Percentiles rank a stretch among this genome's conserved stretches.
Evolutionary conservation across 1,284 basidiomycete species (phyloP).

Genomic region (Cutaneotrichosporon cavernicola): DNA sequence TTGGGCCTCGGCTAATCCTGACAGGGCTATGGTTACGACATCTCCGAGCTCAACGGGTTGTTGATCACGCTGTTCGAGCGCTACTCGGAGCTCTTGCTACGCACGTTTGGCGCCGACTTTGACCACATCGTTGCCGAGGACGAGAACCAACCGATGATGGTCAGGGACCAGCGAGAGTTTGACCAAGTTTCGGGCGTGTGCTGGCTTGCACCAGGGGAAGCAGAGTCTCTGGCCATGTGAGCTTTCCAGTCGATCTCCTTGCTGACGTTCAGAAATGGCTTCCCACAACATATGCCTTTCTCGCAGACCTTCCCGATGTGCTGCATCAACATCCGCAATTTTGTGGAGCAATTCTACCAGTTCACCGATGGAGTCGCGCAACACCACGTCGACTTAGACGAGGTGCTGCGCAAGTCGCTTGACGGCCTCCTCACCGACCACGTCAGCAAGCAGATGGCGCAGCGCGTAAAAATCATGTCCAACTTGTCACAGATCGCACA

Average conservation of each 20-base stretch:
- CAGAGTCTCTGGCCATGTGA: slow-evolving; percentile 64
- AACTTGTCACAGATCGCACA: slow-evolving; percentile 93
- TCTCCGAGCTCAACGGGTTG: slow-evolving; percentile 76
- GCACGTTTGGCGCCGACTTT: slow-evolving; percentile 78
- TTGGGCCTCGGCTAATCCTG: slow-evolving; percentile 13
- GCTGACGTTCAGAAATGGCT: slow-evolving; percentile 59
- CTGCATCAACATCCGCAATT: slow-evolving; percentile 91
- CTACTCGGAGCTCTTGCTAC: slow-evolving; percentile 79
- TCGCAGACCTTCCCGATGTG: slow-evolving; percentile 92
- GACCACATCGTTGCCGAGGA: slow-evolving; percentile 81
- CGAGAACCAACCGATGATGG: slow-evolving; percentile 87
- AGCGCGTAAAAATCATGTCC: slow-evolving; percentile 66
- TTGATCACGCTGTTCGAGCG: slow-evolving; percentile 86
- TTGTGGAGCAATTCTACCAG: slow-evolving; percentile 94
- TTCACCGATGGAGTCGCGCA: slow-evolving; percentile 93
- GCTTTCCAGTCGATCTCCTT: slow-evolving; percentile 27
- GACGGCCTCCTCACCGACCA: slow-evolving; percentile 79
- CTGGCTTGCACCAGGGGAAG: slow-evolving; percentile 75
- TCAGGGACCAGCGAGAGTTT: slow-evolving; percentile 69
- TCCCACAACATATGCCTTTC: slow-evolving; percentile 84
- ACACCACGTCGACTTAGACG: slow-evolving; percentile 88
- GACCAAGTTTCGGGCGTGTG: slow-evolving; percentile 76
- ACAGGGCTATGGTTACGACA: slow-evolving; percentile 82
- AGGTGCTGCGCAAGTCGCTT: slow-evolving; percentile 87
- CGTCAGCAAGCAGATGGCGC: slow-evolving; percentile 74